These are phyloP conservation scores for Leccinum pellstonianum DNA, from an alignment of 768 basidiomycete species.

Conservation along the genomic window DNA sequence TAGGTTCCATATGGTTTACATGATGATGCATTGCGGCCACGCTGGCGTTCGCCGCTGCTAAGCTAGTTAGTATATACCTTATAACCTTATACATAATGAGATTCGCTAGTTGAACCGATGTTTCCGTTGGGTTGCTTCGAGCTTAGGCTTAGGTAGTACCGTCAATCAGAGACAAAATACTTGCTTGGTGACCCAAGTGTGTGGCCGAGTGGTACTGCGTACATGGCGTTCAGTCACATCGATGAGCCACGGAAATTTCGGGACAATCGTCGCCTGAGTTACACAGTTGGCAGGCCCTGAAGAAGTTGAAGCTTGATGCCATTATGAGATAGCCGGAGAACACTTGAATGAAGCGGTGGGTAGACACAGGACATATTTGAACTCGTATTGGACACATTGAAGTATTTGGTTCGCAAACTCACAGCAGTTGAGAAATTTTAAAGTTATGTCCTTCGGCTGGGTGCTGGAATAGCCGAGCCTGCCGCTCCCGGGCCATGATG, in stretches of 20 bases:
- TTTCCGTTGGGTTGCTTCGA: neutral
- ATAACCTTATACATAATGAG: conserved; percentile 26
- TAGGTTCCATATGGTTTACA: neutral
- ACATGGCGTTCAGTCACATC: neutral
- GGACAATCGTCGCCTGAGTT: neutral
- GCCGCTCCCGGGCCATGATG: neutral
- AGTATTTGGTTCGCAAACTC: neutral
- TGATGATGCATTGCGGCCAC: conserved; percentile 14
- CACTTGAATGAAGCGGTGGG: neutral
- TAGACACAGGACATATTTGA: neutral
- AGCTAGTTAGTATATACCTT: conserved; percentile 19
- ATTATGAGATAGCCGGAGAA: neutral
- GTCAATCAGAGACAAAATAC: neutral
- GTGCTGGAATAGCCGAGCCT: neutral
- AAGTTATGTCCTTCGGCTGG: neutral
- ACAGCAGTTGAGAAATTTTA: neutral
- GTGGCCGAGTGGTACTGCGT: neutral
- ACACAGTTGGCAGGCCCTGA: neutral
- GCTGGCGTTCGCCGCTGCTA: conserved; percentile 22
- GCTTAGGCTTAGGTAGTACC: neutral
- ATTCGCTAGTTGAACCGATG: conserved; percentile 1
- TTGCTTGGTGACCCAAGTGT: neutral
- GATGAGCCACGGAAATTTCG: neutral
- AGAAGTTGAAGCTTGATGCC: neutral
- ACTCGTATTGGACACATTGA: neutral